phyloP scores from a whole-genome alignment of 306 rosid species.

The Gynostemma pentaphyllum region DNA sequence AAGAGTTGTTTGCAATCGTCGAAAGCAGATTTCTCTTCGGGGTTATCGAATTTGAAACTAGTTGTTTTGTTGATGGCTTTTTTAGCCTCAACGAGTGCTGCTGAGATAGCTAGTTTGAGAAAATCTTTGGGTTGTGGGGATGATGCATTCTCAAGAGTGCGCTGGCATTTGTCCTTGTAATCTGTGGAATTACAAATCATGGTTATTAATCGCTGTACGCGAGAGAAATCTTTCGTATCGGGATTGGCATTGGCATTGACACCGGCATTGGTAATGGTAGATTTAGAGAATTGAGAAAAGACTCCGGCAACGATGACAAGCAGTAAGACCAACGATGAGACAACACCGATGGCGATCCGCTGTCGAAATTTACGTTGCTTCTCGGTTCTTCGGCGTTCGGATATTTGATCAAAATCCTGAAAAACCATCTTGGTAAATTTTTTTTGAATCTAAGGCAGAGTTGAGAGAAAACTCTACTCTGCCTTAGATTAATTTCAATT shows the following conservation, averaged over 20 bases:
- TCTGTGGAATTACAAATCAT: slow-evolving; percentile 37
- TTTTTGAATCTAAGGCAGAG: slow-evolving; percentile 65
- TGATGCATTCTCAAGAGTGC: slow-evolving; percentile 16
- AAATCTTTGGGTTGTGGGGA: slow-evolving; percentile 37
- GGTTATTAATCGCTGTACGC: slow-evolving; percentile 18
- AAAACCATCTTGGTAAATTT: slow-evolving; percentile 41
- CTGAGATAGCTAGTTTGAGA: slow-evolving; percentile 28
- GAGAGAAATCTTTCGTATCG: not conserved
- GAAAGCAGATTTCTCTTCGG: slow-evolving; percentile 40
- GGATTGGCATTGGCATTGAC: not conserved
- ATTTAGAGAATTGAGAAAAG: slow-evolving; percentile 10
- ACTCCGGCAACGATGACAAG: slow-evolving; percentile 22
- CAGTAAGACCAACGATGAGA: slow-evolving; percentile 21
- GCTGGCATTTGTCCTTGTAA: slow-evolving; percentile 44
- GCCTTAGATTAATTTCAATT: slow-evolving; percentile 47
- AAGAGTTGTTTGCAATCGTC: slow-evolving; percentile 59
- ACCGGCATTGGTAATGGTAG: not conserved
- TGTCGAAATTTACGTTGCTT: slow-evolving; percentile 29
- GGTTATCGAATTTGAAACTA: slow-evolving; percentile 15
- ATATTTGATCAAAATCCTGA: slow-evolving; percentile 72
- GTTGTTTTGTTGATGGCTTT: slow-evolving; percentile 27
- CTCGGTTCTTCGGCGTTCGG: slow-evolving; percentile 52
- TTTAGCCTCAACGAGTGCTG: slow-evolving; percentile 25
- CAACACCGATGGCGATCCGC: slow-evolving; percentile 30
- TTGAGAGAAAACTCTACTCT: slow-evolving; percentile 71